Percentiles rank a stretch among this genome's conserved stretches.
These are phyloP conservation scores for Fusarium kyushuense DNA, from an alignment of 2,329 filamentous ascomycete genomes.

Conservation along the genomic window DNA sequence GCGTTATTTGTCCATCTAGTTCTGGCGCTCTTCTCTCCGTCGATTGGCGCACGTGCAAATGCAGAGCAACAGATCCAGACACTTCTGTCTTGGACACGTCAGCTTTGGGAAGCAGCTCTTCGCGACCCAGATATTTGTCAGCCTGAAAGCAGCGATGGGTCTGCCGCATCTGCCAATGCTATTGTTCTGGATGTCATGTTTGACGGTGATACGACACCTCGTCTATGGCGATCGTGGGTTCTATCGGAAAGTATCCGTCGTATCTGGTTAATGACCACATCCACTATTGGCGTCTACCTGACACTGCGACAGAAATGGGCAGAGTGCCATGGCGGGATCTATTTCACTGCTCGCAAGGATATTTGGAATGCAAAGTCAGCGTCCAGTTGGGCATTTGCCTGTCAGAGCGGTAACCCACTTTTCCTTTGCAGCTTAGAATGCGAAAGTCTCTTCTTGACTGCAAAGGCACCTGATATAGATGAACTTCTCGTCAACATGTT, in stretches of 20 bases:
- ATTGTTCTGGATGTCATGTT: constrained; percentile 5
- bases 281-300: constrained; percentile 13
- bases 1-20: constrained; percentile 7
- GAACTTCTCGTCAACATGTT: constrained; percentile 6
- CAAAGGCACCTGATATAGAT: constrained; percentile 12
- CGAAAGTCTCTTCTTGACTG: constrained; percentile 8
- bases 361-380: constrained; percentile 4
- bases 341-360: not conserved
- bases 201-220: not conserved
- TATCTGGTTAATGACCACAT: constrained; percentile 11
- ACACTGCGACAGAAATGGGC: constrained; percentile 15
- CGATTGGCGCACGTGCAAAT: not conserved
- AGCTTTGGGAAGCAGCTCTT: constrained; percentile 17
- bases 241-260: constrained; percentile 20
- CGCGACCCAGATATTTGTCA: constrained; percentile 2
- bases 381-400: not conserved
- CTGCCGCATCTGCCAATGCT: not conserved
- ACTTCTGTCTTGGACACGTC: not conserved
- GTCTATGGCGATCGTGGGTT: constrained; percentile 14
- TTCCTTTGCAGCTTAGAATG: constrained; percentile 19
- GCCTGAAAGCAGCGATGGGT: not conserved
- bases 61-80: constrained; percentile 11
- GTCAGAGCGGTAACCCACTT: not conserved
- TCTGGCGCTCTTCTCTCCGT: not conserved
- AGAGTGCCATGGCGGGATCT: constrained; percentile 8